phyloP scores from a whole-genome alignment of 208 protist genomes.

The Leishmania mexicana region DNA sequence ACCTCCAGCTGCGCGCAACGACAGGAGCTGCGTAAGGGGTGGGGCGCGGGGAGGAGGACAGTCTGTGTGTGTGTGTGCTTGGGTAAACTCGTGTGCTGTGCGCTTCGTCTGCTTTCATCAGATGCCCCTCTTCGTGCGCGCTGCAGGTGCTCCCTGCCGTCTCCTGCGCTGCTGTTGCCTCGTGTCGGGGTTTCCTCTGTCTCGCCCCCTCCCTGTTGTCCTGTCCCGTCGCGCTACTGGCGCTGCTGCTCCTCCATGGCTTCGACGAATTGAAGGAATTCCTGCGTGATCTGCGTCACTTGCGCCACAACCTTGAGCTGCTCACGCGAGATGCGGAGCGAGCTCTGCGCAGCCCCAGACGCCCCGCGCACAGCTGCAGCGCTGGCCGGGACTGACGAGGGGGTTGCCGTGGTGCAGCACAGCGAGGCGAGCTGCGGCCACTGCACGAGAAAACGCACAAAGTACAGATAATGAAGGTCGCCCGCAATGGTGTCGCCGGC shows the following conservation, averaged over 20 bases:
- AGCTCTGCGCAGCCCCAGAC: slow-evolving; percentile 10
- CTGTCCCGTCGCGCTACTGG: not conserved
- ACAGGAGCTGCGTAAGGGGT: not conserved
- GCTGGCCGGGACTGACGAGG: slow-evolving; percentile 10
- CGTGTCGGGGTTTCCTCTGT: too few relatives aligned
- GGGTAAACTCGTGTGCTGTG: not conserved
- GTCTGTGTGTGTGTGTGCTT: not conserved
- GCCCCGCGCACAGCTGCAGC: slow-evolving; percentile 1
- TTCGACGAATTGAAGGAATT: slow-evolving; percentile 70
- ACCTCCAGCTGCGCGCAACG: not conserved
- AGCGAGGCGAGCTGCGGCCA: slow-evolving; percentile 81
- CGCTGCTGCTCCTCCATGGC: slow-evolving; percentile 46
- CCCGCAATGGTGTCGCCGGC: not conserved
- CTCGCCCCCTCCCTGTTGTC: too few relatives aligned
- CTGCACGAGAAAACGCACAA: slow-evolving; percentile 84
- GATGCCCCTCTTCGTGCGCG: not conserved
- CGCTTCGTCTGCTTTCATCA: not conserved
- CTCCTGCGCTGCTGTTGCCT: not conserved
- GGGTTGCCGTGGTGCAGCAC: slow-evolving; percentile 43
- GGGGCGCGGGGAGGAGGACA: not conserved
- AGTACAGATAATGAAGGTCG: slow-evolving; percentile 65
- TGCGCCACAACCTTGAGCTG: slow-evolving; percentile 58
- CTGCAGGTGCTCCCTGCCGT: not conserved
- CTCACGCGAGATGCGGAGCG: slow-evolving; percentile 52
- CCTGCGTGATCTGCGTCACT: slow-evolving; percentile 65